These are phyloP conservation scores for Phaffomyces thermotolerans DNA, from an alignment of 805 yeast genomes.

Conservation along the genomic window DNA sequence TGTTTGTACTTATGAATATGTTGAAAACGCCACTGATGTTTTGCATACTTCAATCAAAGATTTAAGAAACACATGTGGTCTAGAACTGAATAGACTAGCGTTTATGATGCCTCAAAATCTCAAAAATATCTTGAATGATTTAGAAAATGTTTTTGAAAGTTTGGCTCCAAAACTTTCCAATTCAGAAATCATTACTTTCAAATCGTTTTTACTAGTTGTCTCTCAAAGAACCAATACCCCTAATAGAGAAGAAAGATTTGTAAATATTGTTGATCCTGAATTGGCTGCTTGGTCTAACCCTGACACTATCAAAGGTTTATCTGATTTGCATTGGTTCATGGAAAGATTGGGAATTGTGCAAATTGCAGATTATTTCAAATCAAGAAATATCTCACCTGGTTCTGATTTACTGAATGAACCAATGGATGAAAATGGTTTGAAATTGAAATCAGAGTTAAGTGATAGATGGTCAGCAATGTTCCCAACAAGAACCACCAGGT, in stretches of 20 bases:
- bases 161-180: constrained; percentile 71
- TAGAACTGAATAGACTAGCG: constrained; percentile 89
- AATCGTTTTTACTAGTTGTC: constrained; percentile 84
- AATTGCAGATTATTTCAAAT: constrained; percentile 85
- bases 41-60: constrained; percentile 78
- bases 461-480: constrained; percentile 91
- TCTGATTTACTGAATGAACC: constrained; percentile 69
- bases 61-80: constrained; percentile 85
- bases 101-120: constrained; percentile 90
- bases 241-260: constrained; percentile 70
- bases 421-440: constrained; percentile 86
- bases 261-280: constrained; percentile 89
- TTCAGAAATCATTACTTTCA: constrained; percentile 91
- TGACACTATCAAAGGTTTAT: constrained; percentile 79
- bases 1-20: constrained; percentile 78
- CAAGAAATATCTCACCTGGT: constrained; percentile 68
- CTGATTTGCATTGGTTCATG: constrained; percentile 96
- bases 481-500: constrained; percentile 92
- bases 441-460: constrained; percentile 67
- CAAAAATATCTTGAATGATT: constrained; percentile 69
- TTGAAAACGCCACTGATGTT: constrained; percentile 59
- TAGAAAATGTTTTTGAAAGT: constrained; percentile 72
- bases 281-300: constrained; percentile 89
- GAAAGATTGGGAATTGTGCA: constrained; percentile 91
- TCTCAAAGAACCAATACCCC: constrained; percentile 77